These are phyloP conservation scores for Picea abies DNA, from an alignment of 83 land plant genomes.

Conservation along the genomic window DNA sequence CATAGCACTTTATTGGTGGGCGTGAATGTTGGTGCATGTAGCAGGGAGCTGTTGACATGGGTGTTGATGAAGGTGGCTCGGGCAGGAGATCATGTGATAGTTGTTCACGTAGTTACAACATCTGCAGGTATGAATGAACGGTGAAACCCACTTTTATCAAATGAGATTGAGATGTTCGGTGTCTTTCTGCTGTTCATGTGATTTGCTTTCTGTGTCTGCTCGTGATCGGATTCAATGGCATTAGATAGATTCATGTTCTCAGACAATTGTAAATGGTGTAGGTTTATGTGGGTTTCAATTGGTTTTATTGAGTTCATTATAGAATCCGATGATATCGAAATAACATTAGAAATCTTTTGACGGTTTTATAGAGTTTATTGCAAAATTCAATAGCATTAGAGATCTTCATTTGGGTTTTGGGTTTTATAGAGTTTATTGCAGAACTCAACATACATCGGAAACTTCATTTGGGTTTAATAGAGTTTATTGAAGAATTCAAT, in stretches of 20 bases:
- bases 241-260: neutral
- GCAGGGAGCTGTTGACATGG: slow-evolving; percentile 25
- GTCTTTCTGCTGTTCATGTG: neutral
- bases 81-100: slow-evolving; percentile 27
- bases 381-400: too few species aligned
- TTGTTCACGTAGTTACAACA: slow-evolving; percentile 19
- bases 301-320: too few species aligned
- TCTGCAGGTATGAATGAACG: neutral
- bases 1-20: slow-evolving; percentile 15
- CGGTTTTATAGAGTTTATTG: too few species aligned
- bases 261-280: neutral
- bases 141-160: too few species aligned
- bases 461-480: too few species aligned
- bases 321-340: too few species aligned
- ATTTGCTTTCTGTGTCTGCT: neutral
- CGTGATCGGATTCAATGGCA: slow-evolving; percentile 7
- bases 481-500: too few species aligned
- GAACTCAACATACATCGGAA: too few species aligned
- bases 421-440: too few species aligned
- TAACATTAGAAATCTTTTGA: too few species aligned
- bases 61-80: slow-evolving; percentile 21
- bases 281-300: too few species aligned
- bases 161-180: neutral
- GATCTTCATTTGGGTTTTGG: too few species aligned
- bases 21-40: slow-evolving; percentile 3